Evolutionary conservation across 2,329 filamentous ascomycete genomes (phyloP).

Genomic region (Trichoderma harzianum): DNA sequence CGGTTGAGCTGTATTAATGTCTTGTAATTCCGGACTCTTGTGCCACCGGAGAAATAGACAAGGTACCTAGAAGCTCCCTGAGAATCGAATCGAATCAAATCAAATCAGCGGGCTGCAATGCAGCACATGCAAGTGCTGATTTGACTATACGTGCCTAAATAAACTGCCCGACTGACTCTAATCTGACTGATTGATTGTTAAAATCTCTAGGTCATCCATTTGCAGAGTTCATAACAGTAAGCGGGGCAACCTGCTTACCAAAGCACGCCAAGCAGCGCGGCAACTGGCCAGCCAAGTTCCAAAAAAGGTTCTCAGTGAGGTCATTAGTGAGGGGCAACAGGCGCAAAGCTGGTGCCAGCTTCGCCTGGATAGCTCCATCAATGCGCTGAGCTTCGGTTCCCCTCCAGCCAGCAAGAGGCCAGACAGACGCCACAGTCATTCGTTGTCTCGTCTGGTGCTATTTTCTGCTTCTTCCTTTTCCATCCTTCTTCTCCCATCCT

Average conservation of each 20-base stretch:
- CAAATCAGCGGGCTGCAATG: neutral
- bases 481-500: neutral
- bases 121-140: neutral
- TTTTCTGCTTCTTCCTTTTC: neutral
- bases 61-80: neutral
- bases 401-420: neutral
- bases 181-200: neutral
- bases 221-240: neutral
- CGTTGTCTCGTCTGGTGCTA: neutral
- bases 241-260: neutral
- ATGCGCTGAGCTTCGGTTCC: neutral
- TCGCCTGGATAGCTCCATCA: neutral
- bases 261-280: neutral
- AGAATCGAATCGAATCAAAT: neutral
- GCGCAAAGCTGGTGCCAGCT: neutral
- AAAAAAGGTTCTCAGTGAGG: neutral
- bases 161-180: too few species aligned
- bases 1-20: neutral
- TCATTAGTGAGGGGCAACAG: conserved; percentile 7
- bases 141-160: neutral
- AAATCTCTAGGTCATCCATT: neutral
- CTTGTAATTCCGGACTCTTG: neutral
- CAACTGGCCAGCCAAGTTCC: conserved; percentile 6
- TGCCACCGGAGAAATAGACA: neutral
- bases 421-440: neutral